Conservation (phyloP, 805 yeast genomes). For the Myxozyma vanderwaltii region DNA sequence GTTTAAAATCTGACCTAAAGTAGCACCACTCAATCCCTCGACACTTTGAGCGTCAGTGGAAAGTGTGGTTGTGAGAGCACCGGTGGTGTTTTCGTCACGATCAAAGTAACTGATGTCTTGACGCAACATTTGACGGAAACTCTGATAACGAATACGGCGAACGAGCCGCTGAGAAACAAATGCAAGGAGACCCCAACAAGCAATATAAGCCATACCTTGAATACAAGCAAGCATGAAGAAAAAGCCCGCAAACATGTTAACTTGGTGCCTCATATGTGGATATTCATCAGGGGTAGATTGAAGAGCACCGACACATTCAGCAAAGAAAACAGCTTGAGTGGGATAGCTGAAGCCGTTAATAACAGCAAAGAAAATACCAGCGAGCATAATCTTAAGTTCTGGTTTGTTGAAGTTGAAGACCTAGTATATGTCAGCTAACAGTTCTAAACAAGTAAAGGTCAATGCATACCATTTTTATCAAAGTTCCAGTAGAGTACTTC, state of each 20-base stretch:
- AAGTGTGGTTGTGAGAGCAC: conserved; percentile 36
- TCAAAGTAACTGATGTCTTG: conserved; percentile 41
- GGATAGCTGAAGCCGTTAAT: conserved; percentile 31
- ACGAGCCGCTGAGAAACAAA: conserved; percentile 33
- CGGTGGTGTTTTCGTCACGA: conserved; percentile 37
- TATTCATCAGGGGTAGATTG: conserved; percentile 40
- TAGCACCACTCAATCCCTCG: conserved; percentile 40
- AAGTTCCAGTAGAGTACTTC: background rate
- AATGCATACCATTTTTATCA: conserved; percentile 12
- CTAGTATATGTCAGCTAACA: too few relatives aligned
- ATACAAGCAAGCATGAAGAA: conserved; percentile 45
- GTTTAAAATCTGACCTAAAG: conserved; percentile 39
- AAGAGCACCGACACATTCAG: conserved; percentile 24
- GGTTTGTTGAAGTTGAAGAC: conserved; percentile 8
- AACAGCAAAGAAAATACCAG: conserved; percentile 16
- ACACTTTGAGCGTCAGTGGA: conserved; percentile 39
- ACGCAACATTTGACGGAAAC: conserved; percentile 37
- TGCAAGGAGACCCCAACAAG: conserved; percentile 44
- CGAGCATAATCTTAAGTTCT: conserved; percentile 5
- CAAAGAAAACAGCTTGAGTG: conserved; percentile 27
- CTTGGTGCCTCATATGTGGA: conserved; percentile 42
- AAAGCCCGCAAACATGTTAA: conserved; percentile 45
- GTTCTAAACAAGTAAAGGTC: too few relatives aligned
- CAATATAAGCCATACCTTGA: conserved; percentile 45
- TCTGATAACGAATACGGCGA: conserved; percentile 35